A percentile compares a stretch with the other conserved stretches of the same genome.
Conservation (phyloP, 1,139 yeast species). For the Debaryomyces fabryi region DNA sequence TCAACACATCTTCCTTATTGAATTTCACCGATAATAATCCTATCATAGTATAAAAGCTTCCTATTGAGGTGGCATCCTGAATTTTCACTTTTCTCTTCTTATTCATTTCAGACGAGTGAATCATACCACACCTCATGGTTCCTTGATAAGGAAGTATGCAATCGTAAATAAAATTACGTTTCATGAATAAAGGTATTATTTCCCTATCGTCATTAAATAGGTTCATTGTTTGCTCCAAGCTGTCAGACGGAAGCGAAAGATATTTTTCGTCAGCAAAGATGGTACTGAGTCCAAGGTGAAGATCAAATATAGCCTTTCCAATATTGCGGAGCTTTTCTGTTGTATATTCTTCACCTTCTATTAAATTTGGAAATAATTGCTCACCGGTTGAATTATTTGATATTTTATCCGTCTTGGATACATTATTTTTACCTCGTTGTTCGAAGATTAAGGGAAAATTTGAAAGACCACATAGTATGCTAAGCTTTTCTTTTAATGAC, state of each 20-base stretch:
- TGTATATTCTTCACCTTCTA: constrained; percentile 6
- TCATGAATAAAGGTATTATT: constrained; percentile 39
- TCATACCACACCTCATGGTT: constrained; percentile 23
- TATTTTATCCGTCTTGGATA: neutral
- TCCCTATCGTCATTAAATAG: constrained; percentile 23
- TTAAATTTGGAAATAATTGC: constrained; percentile 6
- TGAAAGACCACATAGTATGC: constrained; percentile 16
- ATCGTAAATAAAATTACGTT: constrained; percentile 28
- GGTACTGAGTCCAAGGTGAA: constrained; percentile 17
- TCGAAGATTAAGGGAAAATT: constrained; percentile 15
- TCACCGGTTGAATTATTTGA: neutral
- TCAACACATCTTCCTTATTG: constrained; percentile 25
- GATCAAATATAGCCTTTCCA: constrained; percentile 24
- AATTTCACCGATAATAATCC: constrained; percentile 39
- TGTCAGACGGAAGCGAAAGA: constrained; percentile 20
- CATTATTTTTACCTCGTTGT: neutral
- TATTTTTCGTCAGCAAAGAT: constrained; percentile 11
- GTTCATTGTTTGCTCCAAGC: constrained; percentile 25
- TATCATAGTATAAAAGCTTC: constrained; percentile 43
- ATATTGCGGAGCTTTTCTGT: constrained; percentile 24
- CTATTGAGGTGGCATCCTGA: constrained; percentile 31
- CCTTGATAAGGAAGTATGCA: constrained; percentile 37
- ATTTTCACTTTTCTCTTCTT: constrained; percentile 18
- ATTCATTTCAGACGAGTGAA: constrained; percentile 16
- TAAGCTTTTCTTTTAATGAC: constrained; percentile 25